Evolutionary conservation across 352 stramenopile species (phyloP), one percentile per base, ranked within the genome.

Genomic region (Sclerospora graminicola): DNA sequence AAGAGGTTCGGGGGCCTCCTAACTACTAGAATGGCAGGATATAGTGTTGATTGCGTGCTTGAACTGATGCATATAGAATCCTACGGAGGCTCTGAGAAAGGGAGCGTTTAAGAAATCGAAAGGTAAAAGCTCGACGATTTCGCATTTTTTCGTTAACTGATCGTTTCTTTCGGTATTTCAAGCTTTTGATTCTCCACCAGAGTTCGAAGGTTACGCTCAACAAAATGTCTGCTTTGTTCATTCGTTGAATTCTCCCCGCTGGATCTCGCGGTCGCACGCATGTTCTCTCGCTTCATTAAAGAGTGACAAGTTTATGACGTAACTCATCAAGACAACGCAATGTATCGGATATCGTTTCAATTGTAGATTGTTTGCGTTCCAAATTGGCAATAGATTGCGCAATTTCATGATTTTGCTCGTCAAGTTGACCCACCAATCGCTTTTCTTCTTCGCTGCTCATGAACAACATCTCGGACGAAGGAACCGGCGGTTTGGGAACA

Each of bases 51-150:
- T 10, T 11, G 2, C 7, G 19, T 40, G 10, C 9, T 34, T 20
- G 35, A 26, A 2, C 13, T 10, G 15, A 29, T 1, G 24, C n/a
- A 26, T 38, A 32, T 38, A 89, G 66, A 57, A 66, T 14, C 74
- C 74, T 13, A 89, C 77, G 8, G 65, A 69, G 27, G 71, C 74
- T 49, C 58, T 87, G 37, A 71, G 85, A 42, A 69, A 69, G 24
- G 74, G 72, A 19, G 57, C 47, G 14, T 68, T 64, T 20, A 84
- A 83, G 59, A 87, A 89, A 59, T 74, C 71, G 16, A 87, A 87
- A 52, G 77, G 74, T 84, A 28, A 31, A 46, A 6, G 26, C 6
- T 6, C 6, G 26, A 30, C 26, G 10, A 30, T n/a, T n/a, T n/a
- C n/a, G n/a, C n/a, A n/a, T n/a, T n/a, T n/a, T n/a, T n/a, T n/a